Conservation (phyloP, 2,329 filamentous ascomycete species). For the Phaeomoniella chlamydospora region DNA sequence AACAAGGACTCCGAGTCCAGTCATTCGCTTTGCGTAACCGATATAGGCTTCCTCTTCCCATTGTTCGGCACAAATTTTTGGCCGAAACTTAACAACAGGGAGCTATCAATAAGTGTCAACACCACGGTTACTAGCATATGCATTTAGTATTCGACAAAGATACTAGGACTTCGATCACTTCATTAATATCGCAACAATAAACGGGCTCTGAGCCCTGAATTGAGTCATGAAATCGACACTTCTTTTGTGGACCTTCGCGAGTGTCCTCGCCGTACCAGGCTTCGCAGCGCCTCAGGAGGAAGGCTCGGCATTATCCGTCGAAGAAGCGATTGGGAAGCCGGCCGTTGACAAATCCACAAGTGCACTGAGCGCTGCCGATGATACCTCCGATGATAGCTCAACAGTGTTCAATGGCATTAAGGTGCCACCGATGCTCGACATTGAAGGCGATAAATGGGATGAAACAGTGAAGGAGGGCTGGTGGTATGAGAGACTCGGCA, state of each 20-base stretch:
- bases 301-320: background rate
- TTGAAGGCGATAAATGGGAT: conserved; percentile 32
- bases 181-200: no score
- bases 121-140: no score
- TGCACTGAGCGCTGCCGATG: conserved; percentile 8
- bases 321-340: conserved; percentile 2
- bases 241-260: background rate
- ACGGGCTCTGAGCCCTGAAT: no score
- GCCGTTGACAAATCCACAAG: conserved; percentile 6
- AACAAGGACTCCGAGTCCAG: background rate
- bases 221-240: background rate
- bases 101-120: background rate
- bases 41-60: background rate
- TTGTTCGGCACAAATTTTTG: no score
- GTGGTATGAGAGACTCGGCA: conserved; percentile 22
- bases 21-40: background rate
- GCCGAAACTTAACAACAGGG: background rate
- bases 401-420: conserved; percentile 36
- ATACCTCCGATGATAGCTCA: conserved; percentile 14
- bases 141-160: no score
- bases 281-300: background rate
- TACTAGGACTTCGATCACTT: no score
- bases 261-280: background rate
- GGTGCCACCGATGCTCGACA: conserved; percentile 34
- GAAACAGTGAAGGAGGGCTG: conserved; percentile 35